A percentile compares a stretch with the other conserved stretches of the same genome.
phyloP scores from a whole-genome alignment of 345 rosid species.

The Camelina sativa region DNA sequence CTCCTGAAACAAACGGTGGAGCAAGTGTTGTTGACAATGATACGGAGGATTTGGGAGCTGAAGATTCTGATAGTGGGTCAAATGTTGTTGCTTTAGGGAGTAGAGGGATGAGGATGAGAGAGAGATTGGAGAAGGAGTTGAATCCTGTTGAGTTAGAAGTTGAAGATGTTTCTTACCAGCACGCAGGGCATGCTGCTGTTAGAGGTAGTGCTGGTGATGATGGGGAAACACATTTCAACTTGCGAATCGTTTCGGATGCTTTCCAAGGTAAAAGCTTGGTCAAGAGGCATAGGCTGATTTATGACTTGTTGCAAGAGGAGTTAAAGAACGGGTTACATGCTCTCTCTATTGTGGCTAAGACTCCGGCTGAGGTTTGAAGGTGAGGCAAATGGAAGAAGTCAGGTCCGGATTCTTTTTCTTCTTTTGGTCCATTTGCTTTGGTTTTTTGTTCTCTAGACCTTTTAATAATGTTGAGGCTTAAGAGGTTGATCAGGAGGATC shows the following conservation, averaged over 20 bases:
- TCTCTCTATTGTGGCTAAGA: constrained; percentile 46
- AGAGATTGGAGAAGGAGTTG: constrained; percentile 68
- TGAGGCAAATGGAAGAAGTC: constrained; percentile 1
- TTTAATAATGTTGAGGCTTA: constrained; percentile 23
- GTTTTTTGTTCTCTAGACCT: constrained; percentile 19
- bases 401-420: constrained; percentile 32
- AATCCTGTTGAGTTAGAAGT: constrained; percentile 67
- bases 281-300: constrained; percentile 45
- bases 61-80: constrained; percentile 15
- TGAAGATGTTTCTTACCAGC: constrained; percentile 77
- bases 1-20: constrained; percentile 21
- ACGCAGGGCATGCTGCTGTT: constrained; percentile 62
- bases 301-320: constrained; percentile 44
- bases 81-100: constrained; percentile 56
- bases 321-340: constrained; percentile 46
- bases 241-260: constrained; percentile 42
- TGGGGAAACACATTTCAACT: constrained; percentile 47
- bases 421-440: constrained; percentile 24
- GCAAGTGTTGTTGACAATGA: constrained; percentile 27
- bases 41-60: constrained; percentile 17
- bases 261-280: constrained; percentile 47
- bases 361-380: constrained; percentile 42
- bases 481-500: constrained; percentile 22
- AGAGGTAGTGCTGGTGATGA: constrained; percentile 36
- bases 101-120: constrained; percentile 78